Conservation (phyloP, 2,329 filamentous ascomycete species). For the Helicocarpus griseus region DNA sequence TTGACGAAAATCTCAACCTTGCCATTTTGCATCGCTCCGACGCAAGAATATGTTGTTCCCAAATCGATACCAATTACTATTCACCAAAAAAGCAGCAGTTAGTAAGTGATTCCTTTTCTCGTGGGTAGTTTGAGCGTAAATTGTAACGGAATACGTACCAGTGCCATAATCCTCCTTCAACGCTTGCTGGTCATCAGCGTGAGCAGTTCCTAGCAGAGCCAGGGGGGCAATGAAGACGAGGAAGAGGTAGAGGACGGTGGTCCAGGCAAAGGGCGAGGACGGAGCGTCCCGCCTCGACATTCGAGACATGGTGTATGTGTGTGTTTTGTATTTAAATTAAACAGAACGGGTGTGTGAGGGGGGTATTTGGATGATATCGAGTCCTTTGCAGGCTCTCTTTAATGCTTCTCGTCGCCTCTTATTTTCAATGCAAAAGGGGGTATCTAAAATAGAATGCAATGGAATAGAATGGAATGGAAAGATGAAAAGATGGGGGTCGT, state of each 20-base stretch:
- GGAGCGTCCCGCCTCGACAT: slow-evolving; percentile 49
- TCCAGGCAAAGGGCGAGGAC: slow-evolving; percentile 72
- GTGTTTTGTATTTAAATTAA: neutral
- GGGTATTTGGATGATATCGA: too few species aligned
- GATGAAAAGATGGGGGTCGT: too few species aligned
- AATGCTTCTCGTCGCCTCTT: too few species aligned
- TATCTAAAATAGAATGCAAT: neutral
- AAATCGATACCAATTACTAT: slow-evolving; percentile 88
- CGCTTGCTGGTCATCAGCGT: slow-evolving; percentile 63
- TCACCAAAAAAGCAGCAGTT: neutral
- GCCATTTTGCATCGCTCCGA: slow-evolving; percentile 91
- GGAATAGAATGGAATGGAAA: too few species aligned
- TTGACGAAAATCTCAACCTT: slow-evolving; percentile 94
- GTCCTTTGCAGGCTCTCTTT: too few species aligned
- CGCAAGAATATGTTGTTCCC: slow-evolving; percentile 78
- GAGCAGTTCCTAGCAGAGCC: slow-evolving; percentile 66
- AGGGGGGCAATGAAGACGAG: slow-evolving; percentile 78
- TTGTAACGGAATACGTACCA: slow-evolving; percentile 30
- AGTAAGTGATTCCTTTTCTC: neutral
- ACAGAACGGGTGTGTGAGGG: too few species aligned
- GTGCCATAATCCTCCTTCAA: slow-evolving; percentile 67
- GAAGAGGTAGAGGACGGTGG: slow-evolving; percentile 81
- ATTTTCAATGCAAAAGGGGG: too few species aligned
- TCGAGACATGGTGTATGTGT: slow-evolving; percentile 41
- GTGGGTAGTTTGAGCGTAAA: neutral